Evolutionary conservation across 2,329 filamentous ascomycete genomes (phyloP).

Genomic region (Colletotrichum acutatum): DNA sequence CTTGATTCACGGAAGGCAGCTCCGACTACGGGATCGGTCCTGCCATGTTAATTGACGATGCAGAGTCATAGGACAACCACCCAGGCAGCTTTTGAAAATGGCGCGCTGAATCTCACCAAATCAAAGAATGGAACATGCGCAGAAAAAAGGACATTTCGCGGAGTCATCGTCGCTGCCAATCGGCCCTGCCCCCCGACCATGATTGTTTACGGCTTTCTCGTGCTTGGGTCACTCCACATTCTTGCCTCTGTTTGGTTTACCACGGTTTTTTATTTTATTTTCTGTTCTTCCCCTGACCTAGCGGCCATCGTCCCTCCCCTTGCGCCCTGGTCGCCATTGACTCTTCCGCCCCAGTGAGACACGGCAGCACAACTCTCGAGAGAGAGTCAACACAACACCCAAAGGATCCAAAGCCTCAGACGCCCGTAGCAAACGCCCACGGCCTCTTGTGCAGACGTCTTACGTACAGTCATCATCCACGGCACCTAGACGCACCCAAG

Average conservation of each 20-base stretch:
- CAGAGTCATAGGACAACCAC: background rate
- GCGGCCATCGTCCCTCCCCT: background rate
- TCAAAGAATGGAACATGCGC: background rate
- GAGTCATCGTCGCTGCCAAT: conserved; percentile 22
- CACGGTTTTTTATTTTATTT: background rate
- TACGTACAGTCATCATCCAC: background rate
- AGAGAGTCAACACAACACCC: too few relatives aligned
- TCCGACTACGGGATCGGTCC: conserved; percentile 28
- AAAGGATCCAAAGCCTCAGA: background rate
- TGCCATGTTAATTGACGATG: background rate
- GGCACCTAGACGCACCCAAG: background rate
- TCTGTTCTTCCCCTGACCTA: background rate
- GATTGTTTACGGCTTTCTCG: background rate
- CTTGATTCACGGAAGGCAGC: background rate
- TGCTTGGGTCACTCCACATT: conserved; percentile 24
- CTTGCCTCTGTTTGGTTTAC: conserved; percentile 11
- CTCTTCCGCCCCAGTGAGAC: background rate
- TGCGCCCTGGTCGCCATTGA: background rate
- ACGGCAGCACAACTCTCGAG: background rate
- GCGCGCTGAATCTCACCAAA: background rate
- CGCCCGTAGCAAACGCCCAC: background rate
- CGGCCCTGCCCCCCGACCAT: conserved; percentile 18
- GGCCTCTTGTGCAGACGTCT: background rate
- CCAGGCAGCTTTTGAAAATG: too few relatives aligned
- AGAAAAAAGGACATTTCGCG: conserved; percentile 1